These are phyloP conservation scores for Gossypium thurberi DNA, from an alignment of 345 rosid species.

Conservation along the genomic window DNA sequence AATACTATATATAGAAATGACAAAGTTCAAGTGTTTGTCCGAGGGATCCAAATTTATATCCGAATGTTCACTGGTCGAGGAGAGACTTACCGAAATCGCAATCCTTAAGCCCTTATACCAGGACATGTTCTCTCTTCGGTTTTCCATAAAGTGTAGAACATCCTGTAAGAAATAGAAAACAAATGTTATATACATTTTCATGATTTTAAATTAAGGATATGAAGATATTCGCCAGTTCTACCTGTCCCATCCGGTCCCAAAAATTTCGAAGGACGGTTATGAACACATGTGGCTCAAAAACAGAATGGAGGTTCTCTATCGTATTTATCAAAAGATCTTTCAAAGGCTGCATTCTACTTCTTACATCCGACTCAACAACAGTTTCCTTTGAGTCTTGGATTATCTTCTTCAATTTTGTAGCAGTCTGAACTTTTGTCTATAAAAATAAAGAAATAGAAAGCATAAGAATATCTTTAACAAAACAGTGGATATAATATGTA, in stretches of 20 bases:
- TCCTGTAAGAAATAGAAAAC: constrained; percentile 40
- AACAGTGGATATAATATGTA: no score
- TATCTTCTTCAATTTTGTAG: constrained; percentile 80
- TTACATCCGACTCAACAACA: constrained; percentile 63
- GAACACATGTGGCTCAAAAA: constrained; percentile 70
- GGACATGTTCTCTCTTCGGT: constrained; percentile 67
- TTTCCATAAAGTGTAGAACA: constrained; percentile 69
- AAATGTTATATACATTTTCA: neutral
- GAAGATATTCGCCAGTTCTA: constrained; percentile 11
- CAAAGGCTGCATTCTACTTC: constrained; percentile 62
- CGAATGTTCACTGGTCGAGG: neutral
- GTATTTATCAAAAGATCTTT: constrained; percentile 62
- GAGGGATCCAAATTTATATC: neutral
- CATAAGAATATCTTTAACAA: neutral
- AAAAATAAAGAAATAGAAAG: neutral
- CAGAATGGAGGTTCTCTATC: constrained; percentile 53
- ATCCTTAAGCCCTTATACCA: constrained; percentile 88
- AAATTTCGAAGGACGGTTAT: constrained; percentile 61
- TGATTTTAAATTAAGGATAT: neutral
- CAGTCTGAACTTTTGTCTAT: constrained; percentile 71
- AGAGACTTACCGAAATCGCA: constrained; percentile 64
- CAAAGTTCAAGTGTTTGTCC: neutral
- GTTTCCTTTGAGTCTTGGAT: constrained; percentile 76
- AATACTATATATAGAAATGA: neutral
- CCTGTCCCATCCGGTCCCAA: constrained; percentile 96